These are phyloP conservation scores for Rhizomucor miehei DNA, from an alignment of 371 early-diverging fungal species.

Conservation along the genomic window DNA sequence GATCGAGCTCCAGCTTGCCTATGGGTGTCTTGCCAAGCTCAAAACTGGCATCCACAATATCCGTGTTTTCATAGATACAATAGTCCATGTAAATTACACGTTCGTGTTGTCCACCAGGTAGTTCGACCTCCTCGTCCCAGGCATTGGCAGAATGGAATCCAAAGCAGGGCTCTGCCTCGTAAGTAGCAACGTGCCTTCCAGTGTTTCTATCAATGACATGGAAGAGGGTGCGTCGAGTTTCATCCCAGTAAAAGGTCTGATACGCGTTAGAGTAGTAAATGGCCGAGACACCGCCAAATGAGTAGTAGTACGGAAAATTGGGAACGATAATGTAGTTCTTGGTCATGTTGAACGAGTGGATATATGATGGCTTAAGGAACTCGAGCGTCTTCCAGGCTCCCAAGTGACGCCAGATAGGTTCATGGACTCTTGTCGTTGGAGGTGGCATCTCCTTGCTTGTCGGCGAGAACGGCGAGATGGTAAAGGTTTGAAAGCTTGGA, in stretches of 20 bases:
- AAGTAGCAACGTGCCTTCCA: slow-evolving; percentile 60
- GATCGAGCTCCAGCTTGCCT: slow-evolving; percentile 14
- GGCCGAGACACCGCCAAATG: slow-evolving; percentile 54
- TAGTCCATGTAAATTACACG: slow-evolving; percentile 44
- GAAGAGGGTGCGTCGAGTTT: slow-evolving; percentile 45
- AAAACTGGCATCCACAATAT: slow-evolving; percentile 49
- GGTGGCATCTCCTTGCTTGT: slow-evolving; percentile 16
- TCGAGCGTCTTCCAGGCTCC: slow-evolving; percentile 44
- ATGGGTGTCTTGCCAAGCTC: slow-evolving; percentile 40
- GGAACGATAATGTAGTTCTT: slow-evolving; percentile 63
- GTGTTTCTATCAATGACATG: slow-evolving; percentile 56
- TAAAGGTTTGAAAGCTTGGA: slow-evolving; percentile 38
- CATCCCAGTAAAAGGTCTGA: slow-evolving; percentile 58
- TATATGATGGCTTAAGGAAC: slow-evolving; percentile 48
- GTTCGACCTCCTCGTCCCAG: slow-evolving; percentile 47
- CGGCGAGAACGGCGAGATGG: slow-evolving; percentile 28
- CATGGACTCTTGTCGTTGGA: slow-evolving; percentile 22
- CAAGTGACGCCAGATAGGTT: slow-evolving; percentile 45
- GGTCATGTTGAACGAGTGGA: slow-evolving; percentile 64
- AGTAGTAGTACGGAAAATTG: slow-evolving; percentile 60
- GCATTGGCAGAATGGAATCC: slow-evolving; percentile 63
- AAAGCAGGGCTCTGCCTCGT: slow-evolving; percentile 59
- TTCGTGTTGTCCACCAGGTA: slow-evolving; percentile 35
- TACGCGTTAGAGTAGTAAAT: slow-evolving; percentile 55
- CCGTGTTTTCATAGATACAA: slow-evolving; percentile 47